These are phyloP conservation scores for Psilocybe sp. DNA, from an alignment of 768 basidiomycete genomes.

Conservation along the genomic window DNA sequence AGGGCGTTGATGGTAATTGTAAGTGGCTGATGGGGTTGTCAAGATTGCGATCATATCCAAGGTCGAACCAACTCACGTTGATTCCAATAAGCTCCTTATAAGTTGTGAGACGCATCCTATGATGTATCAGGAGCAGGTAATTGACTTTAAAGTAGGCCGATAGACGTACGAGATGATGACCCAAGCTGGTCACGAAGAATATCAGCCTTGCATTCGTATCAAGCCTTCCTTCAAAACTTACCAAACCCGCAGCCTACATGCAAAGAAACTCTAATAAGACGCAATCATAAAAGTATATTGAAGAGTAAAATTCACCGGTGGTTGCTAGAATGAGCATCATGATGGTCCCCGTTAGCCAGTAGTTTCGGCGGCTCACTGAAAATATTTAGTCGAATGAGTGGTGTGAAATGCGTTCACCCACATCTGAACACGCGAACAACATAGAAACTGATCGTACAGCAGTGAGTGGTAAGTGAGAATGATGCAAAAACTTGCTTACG, in stretches of 20 bases:
- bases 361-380: conserved; percentile 41
- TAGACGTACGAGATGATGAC: conserved; percentile 36
- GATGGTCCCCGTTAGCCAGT: conserved; percentile 28
- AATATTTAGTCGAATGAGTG: not conserved
- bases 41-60: not conserved
- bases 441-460: conserved; percentile 37
- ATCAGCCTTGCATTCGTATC: not conserved
- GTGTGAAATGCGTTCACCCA: conserved; percentile 18
- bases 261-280: not conserved
- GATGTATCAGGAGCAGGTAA: not conserved
- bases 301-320: conserved; percentile 20
- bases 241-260: conserved; percentile 30
- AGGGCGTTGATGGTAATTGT: conserved; percentile 51
- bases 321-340: conserved; percentile 29
- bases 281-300: not conserved
- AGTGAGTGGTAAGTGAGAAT: not conserved
- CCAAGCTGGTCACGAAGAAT: conserved; percentile 28
- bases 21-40: conserved; percentile 29
- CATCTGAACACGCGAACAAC: conserved; percentile 45
- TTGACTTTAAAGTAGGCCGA: not conserved
- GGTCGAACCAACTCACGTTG: conserved; percentile 23
- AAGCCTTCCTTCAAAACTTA: conserved; percentile 13
- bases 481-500: conserved; percentile 23
- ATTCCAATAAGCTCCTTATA: conserved; percentile 32
- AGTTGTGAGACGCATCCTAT: conserved; percentile 35